Conservation (phyloP, 768 basidiomycete species). For the Russula abietina region DNA sequence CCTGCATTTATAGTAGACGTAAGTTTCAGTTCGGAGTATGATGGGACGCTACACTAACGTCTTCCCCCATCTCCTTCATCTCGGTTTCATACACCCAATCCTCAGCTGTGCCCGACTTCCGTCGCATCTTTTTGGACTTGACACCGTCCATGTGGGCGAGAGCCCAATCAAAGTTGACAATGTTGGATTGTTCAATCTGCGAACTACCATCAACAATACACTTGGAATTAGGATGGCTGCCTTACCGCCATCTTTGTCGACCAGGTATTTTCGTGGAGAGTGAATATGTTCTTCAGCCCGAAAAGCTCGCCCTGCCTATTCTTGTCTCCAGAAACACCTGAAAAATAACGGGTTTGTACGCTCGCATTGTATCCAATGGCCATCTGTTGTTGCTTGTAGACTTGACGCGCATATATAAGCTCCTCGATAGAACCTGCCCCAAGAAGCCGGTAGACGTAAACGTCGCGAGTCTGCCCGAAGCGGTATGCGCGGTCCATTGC, state of each 20-base stretch:
- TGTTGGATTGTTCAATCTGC: constrained; percentile 72
- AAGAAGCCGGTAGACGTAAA: constrained; percentile 74
- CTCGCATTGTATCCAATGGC: constrained; percentile 83
- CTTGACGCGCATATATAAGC: constrained; percentile 79
- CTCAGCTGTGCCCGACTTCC: constrained; percentile 26
- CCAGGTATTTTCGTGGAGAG: constrained; percentile 59
- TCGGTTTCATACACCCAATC: constrained; percentile 44
- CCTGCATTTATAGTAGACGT: constrained; percentile 25
- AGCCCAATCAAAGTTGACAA: constrained; percentile 77
- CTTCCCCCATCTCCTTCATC: constrained; percentile 39
- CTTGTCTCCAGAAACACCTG: constrained; percentile 76
- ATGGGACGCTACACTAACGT: constrained; percentile 7
- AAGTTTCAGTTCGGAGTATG: not conserved
- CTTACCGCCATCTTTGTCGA: constrained; percentile 71
- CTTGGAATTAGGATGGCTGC: not conserved
- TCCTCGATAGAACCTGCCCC: constrained; percentile 87
- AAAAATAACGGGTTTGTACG: constrained; percentile 76
- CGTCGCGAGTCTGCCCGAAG: constrained; percentile 82
- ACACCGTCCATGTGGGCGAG: constrained; percentile 55
- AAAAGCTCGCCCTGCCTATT: constrained; percentile 75
- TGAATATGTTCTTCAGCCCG: constrained; percentile 82
- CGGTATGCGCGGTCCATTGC: constrained; percentile 86
- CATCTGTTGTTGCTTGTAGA: constrained; percentile 94
- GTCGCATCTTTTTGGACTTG: constrained; percentile 28
- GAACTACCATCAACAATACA: not conserved